Evolutionary conservation across 2,329 filamentous ascomycete genomes (phyloP), one percentile per base, ranked within the genome.

Genomic region (Didymella exigua): DNA sequence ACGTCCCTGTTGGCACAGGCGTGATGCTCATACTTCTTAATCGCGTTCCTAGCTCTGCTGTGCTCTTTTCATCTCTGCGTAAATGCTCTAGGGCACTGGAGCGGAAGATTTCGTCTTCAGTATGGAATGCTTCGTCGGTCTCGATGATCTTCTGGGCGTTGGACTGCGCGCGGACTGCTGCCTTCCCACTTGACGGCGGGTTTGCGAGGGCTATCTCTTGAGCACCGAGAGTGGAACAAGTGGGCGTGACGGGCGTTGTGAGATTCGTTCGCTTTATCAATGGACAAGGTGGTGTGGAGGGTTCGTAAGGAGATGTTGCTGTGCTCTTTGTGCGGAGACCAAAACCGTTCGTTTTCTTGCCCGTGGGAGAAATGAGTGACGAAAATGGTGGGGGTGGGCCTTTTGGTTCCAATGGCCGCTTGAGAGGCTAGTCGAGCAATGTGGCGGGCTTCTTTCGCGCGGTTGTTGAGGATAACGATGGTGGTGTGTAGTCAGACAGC

Each of bases 1-100:
- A 13, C 6, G 30, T 33, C 7, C n/a, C 31, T 10, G 19, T 82
- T 1, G 55, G 50, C 1, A 46, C 34, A 10, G 57, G 58, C 2
- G 59, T 63, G n/a, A 60, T 41, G 30, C 59, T 60, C 55, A 62
- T 53, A 6, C 49, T 36, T 10, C 53, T 30, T 11, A 60, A 7
- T 1, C 38, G 41, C 6, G 2, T 21, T 1, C 31, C 16, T 5
- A 59, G 31, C 9, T 43, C 43, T 10, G 31, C n/a, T 30, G 42
- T 33, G 11, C 19, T 18, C 23, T 38, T 4, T 6, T 13, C 29
- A 13, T n/a, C 23, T 5, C 29, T 24, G 6, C 42, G 34, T 10
- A 18, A 16, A 24, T 1, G 16, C 21, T 47, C 33, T 14, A 27
- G 44, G 14, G 19, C 19, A 27, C 38, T 23, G 9, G 40, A 49